A percentile compares a stretch with the other conserved stretches of the same genome.
Evolutionary conservation across 2,329 filamentous ascomycete genomes (phyloP).

Genomic region (Scolecobasidium constrictum): DNA sequence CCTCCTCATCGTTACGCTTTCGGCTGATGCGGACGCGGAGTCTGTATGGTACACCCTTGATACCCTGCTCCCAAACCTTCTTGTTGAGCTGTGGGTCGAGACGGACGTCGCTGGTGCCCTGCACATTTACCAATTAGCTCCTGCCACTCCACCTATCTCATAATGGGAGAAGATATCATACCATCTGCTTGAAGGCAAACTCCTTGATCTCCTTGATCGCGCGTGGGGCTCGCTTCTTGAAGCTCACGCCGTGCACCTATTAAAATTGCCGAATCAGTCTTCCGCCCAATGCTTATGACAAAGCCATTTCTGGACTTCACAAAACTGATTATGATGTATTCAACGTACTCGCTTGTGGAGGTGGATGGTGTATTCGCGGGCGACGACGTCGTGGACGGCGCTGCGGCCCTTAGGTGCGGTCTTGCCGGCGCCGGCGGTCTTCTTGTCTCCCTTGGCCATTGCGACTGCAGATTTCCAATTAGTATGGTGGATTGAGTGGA

Average conservation of each 20-base stretch:
- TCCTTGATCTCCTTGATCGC: conserved; percentile 99
- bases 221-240: conserved; percentile 98
- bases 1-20: conserved; percentile 99
- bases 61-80: conserved; percentile 99
- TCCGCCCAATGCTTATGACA: conserved; percentile 54
- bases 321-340: conserved; percentile 37
- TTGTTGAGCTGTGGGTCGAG: conserved; percentile 99
- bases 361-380: conserved; percentile 99
- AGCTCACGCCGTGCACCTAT: conserved; percentile 91
- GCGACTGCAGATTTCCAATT: background rate
- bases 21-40: conserved; percentile 96
- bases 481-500: background rate
- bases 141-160: background rate
- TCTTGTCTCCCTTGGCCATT: conserved; percentile 8
- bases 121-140: conserved; percentile 11
- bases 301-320: conserved; percentile 36
- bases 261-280: conserved; percentile 47
- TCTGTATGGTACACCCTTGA: conserved; percentile 98
- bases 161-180: background rate
- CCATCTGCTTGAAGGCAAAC: conserved; percentile 87
- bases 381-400: conserved; percentile 97
- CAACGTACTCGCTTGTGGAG: conserved; percentile 96
- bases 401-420: conserved; percentile 64
- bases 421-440: conserved; percentile 51
- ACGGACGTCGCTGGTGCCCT: conserved; percentile 96